Evolutionary conservation across 2,329 filamentous ascomycete species (phyloP).

Genomic region (Fusarium transvaalense): DNA sequence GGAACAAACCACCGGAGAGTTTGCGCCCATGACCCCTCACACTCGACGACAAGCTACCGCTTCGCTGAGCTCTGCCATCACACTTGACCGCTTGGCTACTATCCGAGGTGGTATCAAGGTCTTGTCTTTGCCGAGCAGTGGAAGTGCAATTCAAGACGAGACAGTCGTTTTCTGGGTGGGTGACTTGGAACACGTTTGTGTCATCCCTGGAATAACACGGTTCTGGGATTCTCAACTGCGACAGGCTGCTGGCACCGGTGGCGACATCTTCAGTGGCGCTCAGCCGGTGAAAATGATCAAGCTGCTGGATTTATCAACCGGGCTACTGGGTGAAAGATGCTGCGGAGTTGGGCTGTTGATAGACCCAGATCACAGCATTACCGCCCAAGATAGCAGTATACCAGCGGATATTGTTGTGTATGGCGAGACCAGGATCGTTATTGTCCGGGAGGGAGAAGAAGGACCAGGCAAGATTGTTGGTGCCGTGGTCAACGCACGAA

Average conservation of each 20-base stretch:
- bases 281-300: conserved; percentile 69
- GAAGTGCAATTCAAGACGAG: conserved; percentile 64
- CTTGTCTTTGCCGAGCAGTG: conserved; percentile 58
- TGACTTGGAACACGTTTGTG: conserved; percentile 67
- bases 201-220: conserved; percentile 66
- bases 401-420: conserved; percentile 67
- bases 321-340: conserved; percentile 69
- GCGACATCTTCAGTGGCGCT: conserved; percentile 68
- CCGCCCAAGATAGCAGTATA: conserved; percentile 55
- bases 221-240: conserved; percentile 73
- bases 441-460: conserved; percentile 67
- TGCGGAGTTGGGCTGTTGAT: conserved; percentile 63
- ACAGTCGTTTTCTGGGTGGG: conserved; percentile 69
- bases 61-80: conserved; percentile 57
- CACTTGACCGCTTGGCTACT: conserved; percentile 64
- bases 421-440: conserved; percentile 67
- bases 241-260: conserved; percentile 62
- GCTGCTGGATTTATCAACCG: conserved; percentile 64
- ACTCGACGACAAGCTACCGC: conserved; percentile 67
- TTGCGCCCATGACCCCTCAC: conserved; percentile 74
- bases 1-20: conserved; percentile 61
- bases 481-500: conserved; percentile 52
- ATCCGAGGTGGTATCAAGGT: conserved; percentile 67
- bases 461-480: conserved; percentile 60
- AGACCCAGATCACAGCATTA: conserved; percentile 48